Evolutionary conservation across 345 rosid genomes (phyloP).

Genomic region (Pelargonium nanum): DNA sequence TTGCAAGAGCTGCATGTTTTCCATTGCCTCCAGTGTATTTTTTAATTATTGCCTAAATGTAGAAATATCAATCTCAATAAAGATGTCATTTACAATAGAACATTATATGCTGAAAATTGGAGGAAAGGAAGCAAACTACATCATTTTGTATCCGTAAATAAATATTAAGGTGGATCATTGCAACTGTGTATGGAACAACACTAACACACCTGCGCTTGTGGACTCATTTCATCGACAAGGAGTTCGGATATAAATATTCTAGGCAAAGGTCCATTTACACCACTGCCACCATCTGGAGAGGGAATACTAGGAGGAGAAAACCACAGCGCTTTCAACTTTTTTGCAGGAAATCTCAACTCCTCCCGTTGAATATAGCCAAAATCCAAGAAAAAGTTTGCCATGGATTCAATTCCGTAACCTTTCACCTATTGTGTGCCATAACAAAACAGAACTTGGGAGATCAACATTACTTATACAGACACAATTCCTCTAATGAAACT

Average conservation of each 20-base stretch:
- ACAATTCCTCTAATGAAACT: neutral
- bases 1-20: constrained; percentile 62
- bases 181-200: neutral
- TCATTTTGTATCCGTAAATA: too few species aligned
- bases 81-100: neutral
- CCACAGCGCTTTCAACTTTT: constrained; percentile 87
- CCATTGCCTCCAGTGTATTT: constrained; percentile 51
- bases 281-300: constrained; percentile 29
- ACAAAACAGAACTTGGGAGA: neutral
- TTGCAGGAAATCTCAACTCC: constrained; percentile 82
- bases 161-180: neutral
- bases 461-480: neutral
- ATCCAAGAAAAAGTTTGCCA: constrained; percentile 70
- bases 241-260: constrained; percentile 90
- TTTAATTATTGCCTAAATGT: constrained; percentile 58
- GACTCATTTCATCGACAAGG: constrained; percentile 66
- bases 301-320: constrained; percentile 65
- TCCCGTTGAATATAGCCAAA: constrained; percentile 66
- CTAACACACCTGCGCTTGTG: constrained; percentile 55
- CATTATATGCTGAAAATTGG: too few species aligned
- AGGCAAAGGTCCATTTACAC: constrained; percentile 69
- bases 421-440: constrained; percentile 31
- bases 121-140: too few species aligned
- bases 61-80: constrained; percentile 8
- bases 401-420: constrained; percentile 74